These are phyloP conservation scores for Bryoglossum gracile DNA, from an alignment of 495 filamentous ascomycete species.

Conservation along the genomic window DNA sequence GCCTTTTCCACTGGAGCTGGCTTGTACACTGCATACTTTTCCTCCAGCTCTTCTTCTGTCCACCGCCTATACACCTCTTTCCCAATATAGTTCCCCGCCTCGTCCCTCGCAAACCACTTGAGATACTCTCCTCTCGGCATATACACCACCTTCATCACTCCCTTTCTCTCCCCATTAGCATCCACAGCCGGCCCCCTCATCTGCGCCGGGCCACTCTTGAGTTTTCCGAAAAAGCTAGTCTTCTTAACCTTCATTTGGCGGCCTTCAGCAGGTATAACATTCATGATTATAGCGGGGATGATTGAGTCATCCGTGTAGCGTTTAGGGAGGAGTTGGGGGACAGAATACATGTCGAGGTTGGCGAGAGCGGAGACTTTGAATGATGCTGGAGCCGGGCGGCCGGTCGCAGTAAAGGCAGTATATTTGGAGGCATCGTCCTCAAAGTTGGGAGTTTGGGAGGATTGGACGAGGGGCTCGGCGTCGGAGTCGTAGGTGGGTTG, in stretches of 20 bases:
- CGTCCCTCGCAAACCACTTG: slow-evolving; percentile 23
- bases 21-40: slow-evolving; percentile 15
- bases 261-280: slow-evolving; percentile 8
- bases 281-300: slow-evolving; percentile 18
- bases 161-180: not conserved
- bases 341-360: slow-evolving; percentile 3
- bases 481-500: slow-evolving; percentile 12
- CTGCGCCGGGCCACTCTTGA: not conserved
- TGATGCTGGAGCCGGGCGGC: slow-evolving; percentile 8
- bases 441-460: not conserved
- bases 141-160: slow-evolving; percentile 19
- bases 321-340: slow-evolving; percentile 10
- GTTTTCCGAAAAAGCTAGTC: not conserved
- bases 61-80: slow-evolving; percentile 19
- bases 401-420: slow-evolving; percentile 16
- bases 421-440: slow-evolving; percentile 1
- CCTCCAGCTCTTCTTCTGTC: slow-evolving; percentile 20
- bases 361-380: slow-evolving; percentile 2
- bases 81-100: slow-evolving; percentile 18
- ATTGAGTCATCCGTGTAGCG: slow-evolving; percentile 21
- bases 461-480: slow-evolving; percentile 11
- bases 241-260: not conserved
- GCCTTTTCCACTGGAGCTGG: slow-evolving; percentile 3
- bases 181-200: not conserved
- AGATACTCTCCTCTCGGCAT: slow-evolving; percentile 24